Evolutionary conservation across 495 filamentous ascomycete genomes (phyloP), one percentile per base, ranked within the genome.

Genomic region (Aspergillus steynii): DNA sequence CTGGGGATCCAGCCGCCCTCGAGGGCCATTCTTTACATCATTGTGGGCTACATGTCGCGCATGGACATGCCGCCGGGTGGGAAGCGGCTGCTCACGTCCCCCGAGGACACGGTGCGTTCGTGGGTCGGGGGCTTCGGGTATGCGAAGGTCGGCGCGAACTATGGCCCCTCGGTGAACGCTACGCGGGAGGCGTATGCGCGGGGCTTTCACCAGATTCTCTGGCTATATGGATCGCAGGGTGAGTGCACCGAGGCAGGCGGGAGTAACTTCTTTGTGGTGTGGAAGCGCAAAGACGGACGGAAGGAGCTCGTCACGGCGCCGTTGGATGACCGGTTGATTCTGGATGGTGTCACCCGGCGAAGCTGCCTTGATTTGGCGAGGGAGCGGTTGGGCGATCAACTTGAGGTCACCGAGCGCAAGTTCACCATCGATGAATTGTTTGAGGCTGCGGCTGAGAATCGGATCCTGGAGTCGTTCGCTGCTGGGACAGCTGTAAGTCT

Each of bases 161-260:
- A 74, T 48, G 71, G 64, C 9, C 71, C 71, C 1, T 58, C 59
- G 10, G 51, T 71, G 15, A 37, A 61, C 6, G 64, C 68, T 12
- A n/a, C 48, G n/a, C 57, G 60, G 20, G 60, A 66, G n/a, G 70
- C 70, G 2, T 7, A 29, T 0, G 14, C 25, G 0, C 48, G 49
- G 7, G 71, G 71, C 0, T 69, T 55, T 45, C 60, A 74, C 20
- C 71, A 74, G 61, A 58, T 64, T 6, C 60, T 74, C 1, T 74
- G 70, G 71, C 66, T 74, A 8, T 68, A 67, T 49, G 69, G 20
- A 20, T 20, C 20, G 20, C 20, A 94, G 73, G 88, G 92, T 59
- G 90, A 83, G 65, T 83, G 92, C 28, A 96, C 92, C 29, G 92
- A 96, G 73, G 92, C 90, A n/a, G 92, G 92, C 47, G 93, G 90